phyloP scores from a whole-genome alignment of 2,329 filamentous ascomycete species.

The Harringtonia lauricola region DNA sequence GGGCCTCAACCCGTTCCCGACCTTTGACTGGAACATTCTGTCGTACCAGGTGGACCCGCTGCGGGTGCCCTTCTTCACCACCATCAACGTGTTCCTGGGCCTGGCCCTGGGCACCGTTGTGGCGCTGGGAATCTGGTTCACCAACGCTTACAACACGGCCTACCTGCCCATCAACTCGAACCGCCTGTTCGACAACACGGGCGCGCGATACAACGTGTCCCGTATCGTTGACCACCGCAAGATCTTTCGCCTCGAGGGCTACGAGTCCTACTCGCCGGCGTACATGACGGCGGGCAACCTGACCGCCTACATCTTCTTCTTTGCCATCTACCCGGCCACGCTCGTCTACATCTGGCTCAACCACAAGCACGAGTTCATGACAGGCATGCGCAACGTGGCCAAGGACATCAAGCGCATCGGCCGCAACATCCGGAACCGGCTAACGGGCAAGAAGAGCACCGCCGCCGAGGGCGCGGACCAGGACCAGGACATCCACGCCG shows the following conservation, averaged over 20 bases:
- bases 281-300: conserved; percentile 38
- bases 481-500: background rate
- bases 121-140: conserved; percentile 47
- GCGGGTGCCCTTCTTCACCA: conserved; percentile 42
- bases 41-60: conserved; percentile 19
- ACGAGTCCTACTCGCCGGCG: conserved; percentile 38
- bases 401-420: too few relatives aligned
- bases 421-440: too few relatives aligned
- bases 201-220: conserved; percentile 35
- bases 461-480: too few relatives aligned
- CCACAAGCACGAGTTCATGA: too few relatives aligned
- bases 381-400: background rate
- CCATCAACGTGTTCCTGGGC: conserved; percentile 50
- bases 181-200: conserved; percentile 37
- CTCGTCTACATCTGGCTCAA: conserved; percentile 40
- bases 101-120: conserved; percentile 43
- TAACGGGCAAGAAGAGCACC: too few relatives aligned
- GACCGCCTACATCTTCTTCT: conserved; percentile 42
- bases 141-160: conserved; percentile 43
- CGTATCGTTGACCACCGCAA: conserved; percentile 25
- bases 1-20: conserved; percentile 23
- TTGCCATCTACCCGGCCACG: conserved; percentile 40
- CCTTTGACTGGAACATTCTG: conserved; percentile 28
- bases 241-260: conserved; percentile 35
- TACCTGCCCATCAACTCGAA: conserved; percentile 41